phyloP scores from a whole-genome alignment of 106 monocot genomes.

The Vanilla planifolia region DNA sequence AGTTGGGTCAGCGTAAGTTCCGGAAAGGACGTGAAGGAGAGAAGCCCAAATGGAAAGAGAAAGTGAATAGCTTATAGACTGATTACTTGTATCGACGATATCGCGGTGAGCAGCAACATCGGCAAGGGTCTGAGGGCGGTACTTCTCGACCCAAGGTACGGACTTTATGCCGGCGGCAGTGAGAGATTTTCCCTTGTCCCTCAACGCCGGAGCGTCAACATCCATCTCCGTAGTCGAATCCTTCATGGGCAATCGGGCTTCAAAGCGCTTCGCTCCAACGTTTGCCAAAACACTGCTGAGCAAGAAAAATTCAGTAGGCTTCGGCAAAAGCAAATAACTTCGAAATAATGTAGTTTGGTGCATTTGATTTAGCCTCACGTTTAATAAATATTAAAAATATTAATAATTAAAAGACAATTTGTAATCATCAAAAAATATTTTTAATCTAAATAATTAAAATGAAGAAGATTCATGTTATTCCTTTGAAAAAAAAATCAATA shows the following conservation, averaged over 20 bases:
- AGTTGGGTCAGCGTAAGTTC: neutral
- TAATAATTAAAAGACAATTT: too few relatives aligned
- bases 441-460: too few relatives aligned
- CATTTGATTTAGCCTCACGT: too few relatives aligned
- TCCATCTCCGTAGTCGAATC: conserved; percentile 83
- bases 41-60: neutral
- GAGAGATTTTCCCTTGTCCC: conserved; percentile 39
- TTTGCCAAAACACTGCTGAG: too few relatives aligned
- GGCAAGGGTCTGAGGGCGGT: conserved; percentile 88
- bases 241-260: conserved; percentile 20
- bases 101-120: conserved; percentile 99
- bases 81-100: conserved; percentile 90
- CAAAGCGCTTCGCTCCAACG: too few relatives aligned
- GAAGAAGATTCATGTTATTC: too few relatives aligned
- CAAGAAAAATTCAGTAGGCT: too few relatives aligned
- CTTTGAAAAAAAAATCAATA: too few relatives aligned
- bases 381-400: too few relatives aligned
- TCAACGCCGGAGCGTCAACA: conserved; percentile 19
- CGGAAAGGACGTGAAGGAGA: conserved; percentile 1
- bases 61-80: neutral
- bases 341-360: too few relatives aligned
- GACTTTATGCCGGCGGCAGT: conserved; percentile 30
- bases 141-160: conserved; percentile 99
- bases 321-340: too few relatives aligned
- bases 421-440: too few relatives aligned